Evolutionary conservation across 176 grass and related monocot species (phyloP), one percentile per base, ranked within the genome.

Genomic region (Ampelocalamus luodianensis): DNA sequence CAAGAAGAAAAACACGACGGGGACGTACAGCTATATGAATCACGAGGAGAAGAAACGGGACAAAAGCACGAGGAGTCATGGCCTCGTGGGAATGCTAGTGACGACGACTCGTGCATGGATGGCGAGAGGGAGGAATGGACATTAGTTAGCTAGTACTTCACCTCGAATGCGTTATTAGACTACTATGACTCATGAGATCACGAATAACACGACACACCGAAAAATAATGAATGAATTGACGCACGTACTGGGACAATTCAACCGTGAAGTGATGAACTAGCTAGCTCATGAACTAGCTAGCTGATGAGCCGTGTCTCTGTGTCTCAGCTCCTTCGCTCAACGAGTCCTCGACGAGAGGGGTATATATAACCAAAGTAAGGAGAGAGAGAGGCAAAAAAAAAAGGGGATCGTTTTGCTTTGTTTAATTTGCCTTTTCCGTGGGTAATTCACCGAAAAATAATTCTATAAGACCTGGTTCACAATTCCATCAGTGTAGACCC

Each of bases 91-190:
- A 65, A 53, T 83, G 71, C 43, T 39, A 15, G 38, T 12, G 15
- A 27, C 10, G 45, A 54, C 10, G 60, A 84, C 43, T 38, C 70
- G 10, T 55, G 72, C 72, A 6, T 5, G 46, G 61, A 76, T 67
- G 61, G 82, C 38, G 79, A 82, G 49, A 71, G 66, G 38, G 23
- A 32, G 76, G 77, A 14, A 68, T 89, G 77, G 69, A 67, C 50
- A 62, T 18, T 34, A 26, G 64, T 65, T 22, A 74, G 72, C 72
- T 22, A 38, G 32, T 5, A 1, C 32, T 65, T 17, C 65, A 82
- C 23, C 50, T 74, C 62, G 42, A 74, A 50, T 42, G 56, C 48
- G 70, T 32, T 36, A 27, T 65, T 75, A 39, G 7, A 65, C 71
- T 32, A 48, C 22, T 9, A 38, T 8, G 60, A 3, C 36, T 1